A percentile compares a stretch with the other conserved stretches of the same genome.
phyloP scores from a whole-genome alignment of 441 rosid genomes.

The Gossypium davidsonii region DNA sequence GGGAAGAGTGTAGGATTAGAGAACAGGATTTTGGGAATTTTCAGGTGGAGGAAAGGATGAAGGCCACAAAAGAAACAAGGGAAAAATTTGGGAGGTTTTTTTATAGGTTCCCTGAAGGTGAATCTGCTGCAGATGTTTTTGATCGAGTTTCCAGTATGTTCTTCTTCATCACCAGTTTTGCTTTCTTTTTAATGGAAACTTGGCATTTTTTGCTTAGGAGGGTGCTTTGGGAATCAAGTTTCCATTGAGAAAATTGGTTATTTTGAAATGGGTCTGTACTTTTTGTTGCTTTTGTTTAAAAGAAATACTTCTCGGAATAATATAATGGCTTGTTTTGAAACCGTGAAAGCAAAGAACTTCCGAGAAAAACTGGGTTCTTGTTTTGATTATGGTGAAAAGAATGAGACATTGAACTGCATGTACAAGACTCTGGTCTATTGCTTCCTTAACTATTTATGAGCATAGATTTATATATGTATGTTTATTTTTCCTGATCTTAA shows the following conservation, averaged over 20 bases:
- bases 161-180: background rate
- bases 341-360: background rate
- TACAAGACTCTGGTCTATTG: background rate
- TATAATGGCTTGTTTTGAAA: background rate
- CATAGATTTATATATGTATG: background rate
- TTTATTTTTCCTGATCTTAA: background rate
- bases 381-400: background rate
- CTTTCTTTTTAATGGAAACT: background rate
- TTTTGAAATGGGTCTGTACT: background rate
- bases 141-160: slow-evolving; percentile 87
- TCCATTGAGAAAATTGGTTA: background rate
- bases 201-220: background rate
- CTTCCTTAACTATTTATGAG: background rate
- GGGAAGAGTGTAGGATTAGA: slow-evolving; percentile 83
- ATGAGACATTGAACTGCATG: background rate
- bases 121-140: slow-evolving; percentile 94
- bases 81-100: slow-evolving; percentile 79
- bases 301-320: background rate
- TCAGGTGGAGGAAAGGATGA: slow-evolving; percentile 83
- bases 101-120: slow-evolving; percentile 89
- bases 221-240: background rate
- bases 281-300: background rate
- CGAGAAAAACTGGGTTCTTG: background rate
- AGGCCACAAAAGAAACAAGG: slow-evolving; percentile 52
- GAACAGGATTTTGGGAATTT: slow-evolving; percentile 98